phyloP scores from a whole-genome alignment of 1,284 basidiomycete genomes.

The Meira miltonrushii region DNA sequence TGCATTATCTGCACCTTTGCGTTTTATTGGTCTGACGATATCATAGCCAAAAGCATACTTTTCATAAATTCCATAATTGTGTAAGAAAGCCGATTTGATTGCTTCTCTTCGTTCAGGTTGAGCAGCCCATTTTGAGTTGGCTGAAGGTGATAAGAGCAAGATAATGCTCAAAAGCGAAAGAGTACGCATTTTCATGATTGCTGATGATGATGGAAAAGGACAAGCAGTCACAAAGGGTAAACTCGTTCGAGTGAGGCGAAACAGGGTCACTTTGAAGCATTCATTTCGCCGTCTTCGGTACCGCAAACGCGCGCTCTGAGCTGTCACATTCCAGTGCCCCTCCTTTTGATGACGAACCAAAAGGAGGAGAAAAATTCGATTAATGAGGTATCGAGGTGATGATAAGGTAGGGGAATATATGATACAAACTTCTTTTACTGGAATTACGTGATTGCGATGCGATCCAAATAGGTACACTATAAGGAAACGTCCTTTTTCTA shows the following conservation, averaged over 20 bases:
- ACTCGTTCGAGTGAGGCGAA: too few relatives aligned
- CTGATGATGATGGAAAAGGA: not conserved
- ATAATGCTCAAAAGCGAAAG: not conserved
- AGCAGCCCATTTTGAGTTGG: constrained; percentile 4
- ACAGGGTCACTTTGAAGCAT: too few relatives aligned
- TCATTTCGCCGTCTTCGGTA: too few relatives aligned
- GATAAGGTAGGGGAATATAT: too few relatives aligned
- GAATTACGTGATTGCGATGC: too few relatives aligned
- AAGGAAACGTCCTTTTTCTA: not conserved
- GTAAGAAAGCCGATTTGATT: constrained; percentile 28
- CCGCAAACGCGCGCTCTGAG: too few relatives aligned
- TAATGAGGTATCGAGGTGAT: too few relatives aligned
- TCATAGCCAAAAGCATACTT: constrained; percentile 32
- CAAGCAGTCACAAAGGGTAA: not conserved
- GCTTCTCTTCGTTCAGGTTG: constrained; percentile 11
- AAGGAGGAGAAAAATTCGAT: too few relatives aligned
- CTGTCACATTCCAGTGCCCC: too few relatives aligned
- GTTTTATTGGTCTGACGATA: constrained; percentile 24
- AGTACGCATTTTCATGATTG: not conserved
- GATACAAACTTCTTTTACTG: too few relatives aligned
- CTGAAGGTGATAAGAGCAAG: not conserved
- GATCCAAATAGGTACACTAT: too few relatives aligned
- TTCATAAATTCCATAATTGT: constrained; percentile 28
- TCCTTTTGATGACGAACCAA: too few relatives aligned
- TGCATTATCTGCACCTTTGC: constrained; percentile 14